A percentile compares a stretch with the other conserved stretches of the same genome.
These are phyloP conservation scores for Candida incommunis DNA, from an alignment of 805 yeast genomes.

Conservation along the genomic window DNA sequence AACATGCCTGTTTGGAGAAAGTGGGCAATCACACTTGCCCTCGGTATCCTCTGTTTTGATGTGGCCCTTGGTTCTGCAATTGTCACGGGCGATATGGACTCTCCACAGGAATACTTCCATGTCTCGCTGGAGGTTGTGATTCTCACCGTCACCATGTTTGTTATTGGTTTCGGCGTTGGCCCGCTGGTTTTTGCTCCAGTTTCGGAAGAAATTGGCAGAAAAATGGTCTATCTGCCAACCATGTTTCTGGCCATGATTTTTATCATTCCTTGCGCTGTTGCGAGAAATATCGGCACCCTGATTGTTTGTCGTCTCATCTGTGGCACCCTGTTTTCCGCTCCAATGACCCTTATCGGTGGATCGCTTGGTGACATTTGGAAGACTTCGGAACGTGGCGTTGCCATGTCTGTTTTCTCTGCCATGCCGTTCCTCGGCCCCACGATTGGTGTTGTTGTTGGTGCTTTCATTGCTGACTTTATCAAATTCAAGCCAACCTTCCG, in stretches of 20 bases:
- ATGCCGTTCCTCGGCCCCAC: conserved; percentile 46
- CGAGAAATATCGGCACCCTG: conserved; percentile 46
- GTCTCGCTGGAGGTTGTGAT: conserved; percentile 49
- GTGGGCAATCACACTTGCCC: conserved; percentile 39
- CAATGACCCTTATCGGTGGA: conserved; percentile 67
- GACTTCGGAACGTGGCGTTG: conserved; percentile 46
- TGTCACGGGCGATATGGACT: conserved; percentile 47
- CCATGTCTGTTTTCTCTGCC: conserved; percentile 52
- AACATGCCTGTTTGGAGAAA: conserved; percentile 32
- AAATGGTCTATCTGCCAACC: conserved; percentile 35
- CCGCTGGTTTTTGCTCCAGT: conserved; percentile 48
- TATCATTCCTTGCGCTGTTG: conserved; percentile 37
- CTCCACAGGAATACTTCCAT: conserved; percentile 39
- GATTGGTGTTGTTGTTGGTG: conserved; percentile 57
- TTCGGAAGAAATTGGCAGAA: conserved; percentile 45
- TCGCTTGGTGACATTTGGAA: conserved; percentile 57
- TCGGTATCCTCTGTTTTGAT: conserved; percentile 42
- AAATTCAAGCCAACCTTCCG: conserved; percentile 51
- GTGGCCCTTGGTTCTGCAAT: conserved; percentile 59
- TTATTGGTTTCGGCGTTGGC: conserved; percentile 50
- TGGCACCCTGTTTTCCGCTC: conserved; percentile 64
- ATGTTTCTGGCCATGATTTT: conserved; percentile 29
- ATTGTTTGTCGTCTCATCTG: conserved; percentile 51
- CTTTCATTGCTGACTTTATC: conserved; percentile 44
- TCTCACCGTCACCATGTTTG: conserved; percentile 41